phyloP scores from a whole-genome alignment of 202 grass and related monocot genomes.

The Setaria viridis region DNA sequence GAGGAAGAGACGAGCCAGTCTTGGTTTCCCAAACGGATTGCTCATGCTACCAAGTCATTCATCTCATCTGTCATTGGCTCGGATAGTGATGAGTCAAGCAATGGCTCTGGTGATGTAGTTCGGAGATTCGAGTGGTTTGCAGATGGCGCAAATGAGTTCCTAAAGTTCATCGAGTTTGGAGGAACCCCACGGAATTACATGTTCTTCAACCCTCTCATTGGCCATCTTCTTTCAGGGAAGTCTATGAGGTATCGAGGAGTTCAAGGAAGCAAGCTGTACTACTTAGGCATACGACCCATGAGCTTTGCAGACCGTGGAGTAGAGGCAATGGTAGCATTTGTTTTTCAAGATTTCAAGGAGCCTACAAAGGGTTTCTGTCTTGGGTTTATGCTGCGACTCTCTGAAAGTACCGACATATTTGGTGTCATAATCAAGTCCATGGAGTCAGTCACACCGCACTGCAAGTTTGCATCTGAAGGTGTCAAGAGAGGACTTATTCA shows the following conservation, averaged over 20 bases:
- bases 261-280: neutral
- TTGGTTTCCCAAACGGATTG: no score
- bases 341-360: neutral
- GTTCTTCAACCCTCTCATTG: slow-evolving; percentile 1
- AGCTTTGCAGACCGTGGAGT: neutral
- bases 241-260: neutral
- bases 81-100: neutral
- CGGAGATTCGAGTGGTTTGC: no score
- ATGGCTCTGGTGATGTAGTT: no score
- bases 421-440: neutral
- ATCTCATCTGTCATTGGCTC: no score
- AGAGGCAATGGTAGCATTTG: neutral
- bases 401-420: slow-evolving; percentile 5
- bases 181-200: neutral
- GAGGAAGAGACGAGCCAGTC: no score
- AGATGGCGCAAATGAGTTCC: no score
- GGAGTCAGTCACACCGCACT: neutral
- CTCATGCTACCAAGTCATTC: no score
- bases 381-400: neutral
- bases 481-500: neutral
- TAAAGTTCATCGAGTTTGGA: no score
- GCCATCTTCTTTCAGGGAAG: neutral
- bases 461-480: neutral
- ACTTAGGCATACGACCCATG: neutral
- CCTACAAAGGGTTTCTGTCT: neutral